phyloP scores from a whole-genome alignment of 345 rosid species.

The Aquilaria yunnanensis region DNA sequence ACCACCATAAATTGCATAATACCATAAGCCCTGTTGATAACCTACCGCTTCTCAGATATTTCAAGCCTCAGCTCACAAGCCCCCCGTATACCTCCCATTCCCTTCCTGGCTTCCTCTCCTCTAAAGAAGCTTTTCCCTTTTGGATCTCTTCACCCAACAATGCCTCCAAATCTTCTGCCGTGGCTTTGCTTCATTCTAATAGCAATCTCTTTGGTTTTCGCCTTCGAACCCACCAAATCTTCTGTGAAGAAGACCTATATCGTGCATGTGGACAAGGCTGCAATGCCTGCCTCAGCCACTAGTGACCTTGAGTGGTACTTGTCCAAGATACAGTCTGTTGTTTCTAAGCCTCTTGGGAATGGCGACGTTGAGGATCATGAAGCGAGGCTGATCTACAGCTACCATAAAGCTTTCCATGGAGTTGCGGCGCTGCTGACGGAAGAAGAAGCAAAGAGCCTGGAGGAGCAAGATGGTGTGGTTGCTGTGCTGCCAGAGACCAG shows the following conservation, averaged over 20 bases:
- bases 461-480: conserved; percentile 45
- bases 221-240: conserved; percentile 19
- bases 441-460: conserved; percentile 54
- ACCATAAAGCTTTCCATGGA: conserved; percentile 58
- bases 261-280: conserved; percentile 79
- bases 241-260: conserved; percentile 54
- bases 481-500: conserved; percentile 49
- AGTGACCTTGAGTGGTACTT: conserved; percentile 72
- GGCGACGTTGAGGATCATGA: conserved; percentile 24
- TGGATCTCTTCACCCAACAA: conserved; percentile 9
- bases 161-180: conserved; percentile 35
- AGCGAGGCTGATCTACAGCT: conserved; percentile 60
- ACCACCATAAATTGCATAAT: conserved; percentile 23
- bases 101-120: neutral
- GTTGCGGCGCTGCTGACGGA: conserved; percentile 50
- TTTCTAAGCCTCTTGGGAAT: conserved; percentile 19
- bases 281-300: conserved; percentile 60
- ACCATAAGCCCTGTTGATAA: conserved; percentile 7
- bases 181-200: conserved; percentile 37
- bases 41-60: conserved; percentile 7
- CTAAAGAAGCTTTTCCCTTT: neutral
- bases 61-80: conserved; percentile 11
- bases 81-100: neutral
- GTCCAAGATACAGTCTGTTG: conserved; percentile 48
- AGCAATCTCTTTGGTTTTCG: conserved; percentile 22